These are phyloP conservation scores for Phytophthora podocarpi DNA, from an alignment of 352 stramenopile species.

Conservation along the genomic window DNA sequence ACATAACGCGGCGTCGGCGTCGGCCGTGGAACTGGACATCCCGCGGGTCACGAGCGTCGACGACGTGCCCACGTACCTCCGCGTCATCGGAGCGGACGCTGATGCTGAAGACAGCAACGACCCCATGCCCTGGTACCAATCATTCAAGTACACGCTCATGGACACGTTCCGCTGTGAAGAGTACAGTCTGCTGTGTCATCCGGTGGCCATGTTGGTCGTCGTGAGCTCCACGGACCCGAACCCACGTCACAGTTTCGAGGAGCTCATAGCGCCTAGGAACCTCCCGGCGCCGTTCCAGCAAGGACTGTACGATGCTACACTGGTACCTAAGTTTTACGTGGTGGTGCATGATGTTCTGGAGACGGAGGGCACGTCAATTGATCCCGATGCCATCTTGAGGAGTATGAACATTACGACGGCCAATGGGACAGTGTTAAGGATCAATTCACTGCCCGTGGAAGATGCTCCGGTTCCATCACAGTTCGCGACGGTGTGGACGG, in stretches of 20 bases:
- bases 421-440: slow-evolving; percentile 59
- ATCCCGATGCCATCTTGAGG: slow-evolving; percentile 75
- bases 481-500: slow-evolving; percentile 48
- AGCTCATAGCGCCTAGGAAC: slow-evolving; percentile 52
- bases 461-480: slow-evolving; percentile 24
- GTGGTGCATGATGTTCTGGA: slow-evolving; percentile 87
- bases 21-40: slow-evolving; percentile 66
- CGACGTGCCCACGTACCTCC: slow-evolving; percentile 73
- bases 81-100: slow-evolving; percentile 51
- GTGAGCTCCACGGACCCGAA: slow-evolving; percentile 86
- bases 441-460: slow-evolving; percentile 69
- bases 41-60: slow-evolving; percentile 57
- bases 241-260: slow-evolving; percentile 74
- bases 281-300: slow-evolving; percentile 70
- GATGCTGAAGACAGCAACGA: slow-evolving; percentile 41
- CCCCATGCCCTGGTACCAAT: slow-evolving; percentile 78
- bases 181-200: slow-evolving; percentile 76
- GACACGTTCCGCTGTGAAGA: slow-evolving; percentile 87
- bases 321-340: slow-evolving; percentile 88
- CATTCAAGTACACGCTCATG: slow-evolving; percentile 80
- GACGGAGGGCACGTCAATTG: slow-evolving; percentile 78
- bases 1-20: slow-evolving; percentile 19
- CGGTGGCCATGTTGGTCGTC: slow-evolving; percentile 74
- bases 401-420: slow-evolving; percentile 62
- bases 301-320: slow-evolving; percentile 76